Base-by-base conservation (phyloP, 31 red algal species). In the Asparagopsis taxiformis region DNA sequence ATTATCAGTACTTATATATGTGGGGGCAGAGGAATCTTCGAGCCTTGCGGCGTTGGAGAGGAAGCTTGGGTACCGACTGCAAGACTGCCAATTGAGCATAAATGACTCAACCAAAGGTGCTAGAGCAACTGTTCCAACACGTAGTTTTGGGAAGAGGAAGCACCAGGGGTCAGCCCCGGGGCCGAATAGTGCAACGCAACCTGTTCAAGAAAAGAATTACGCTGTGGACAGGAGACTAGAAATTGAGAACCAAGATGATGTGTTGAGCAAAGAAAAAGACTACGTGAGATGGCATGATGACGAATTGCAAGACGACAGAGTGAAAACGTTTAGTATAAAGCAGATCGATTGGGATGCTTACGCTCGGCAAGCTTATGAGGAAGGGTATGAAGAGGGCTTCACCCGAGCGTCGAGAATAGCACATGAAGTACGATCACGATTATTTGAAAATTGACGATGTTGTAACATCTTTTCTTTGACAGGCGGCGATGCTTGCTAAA, bases 311-410 rank as follows among this genome's bases (percentile, higher is more conserved):
- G 16, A n/a, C 48, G 21, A 25, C 11, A n/a, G 26, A 10, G 10
- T 11, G 17, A 21, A 56, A 16, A 30, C 15, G 6, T 32, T 31
- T 19, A 31, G 7, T 28, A 31, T 69, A 16, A 19, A 54, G 34
- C 19, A 72, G 9, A 20, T 31, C n/a, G 68, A 19, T 49, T 72
- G 68, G 68, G 34, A 56, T 26, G 3, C 6, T 3, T 72, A 55
- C 23, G 68, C 68, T 20, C 50, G 15, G 9, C 26, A 56, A 25
- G 68, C 68, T 10, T 57, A 35, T 31, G 28, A 33, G 5, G 30
- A 72, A 72, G 48, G 68, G 21, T 72, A 72, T 22, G 32, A 55
- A 25, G 68, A 72, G 15, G 68, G 46, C 5, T 72, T 55, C 19
- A 25, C 26, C 31, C n/a, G 44, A 17, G 68, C 46, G 8, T 72